Base-by-base conservation (phyloP, 2,329 filamentous ascomycete genomes). In the Fusarium sp. region DNA sequence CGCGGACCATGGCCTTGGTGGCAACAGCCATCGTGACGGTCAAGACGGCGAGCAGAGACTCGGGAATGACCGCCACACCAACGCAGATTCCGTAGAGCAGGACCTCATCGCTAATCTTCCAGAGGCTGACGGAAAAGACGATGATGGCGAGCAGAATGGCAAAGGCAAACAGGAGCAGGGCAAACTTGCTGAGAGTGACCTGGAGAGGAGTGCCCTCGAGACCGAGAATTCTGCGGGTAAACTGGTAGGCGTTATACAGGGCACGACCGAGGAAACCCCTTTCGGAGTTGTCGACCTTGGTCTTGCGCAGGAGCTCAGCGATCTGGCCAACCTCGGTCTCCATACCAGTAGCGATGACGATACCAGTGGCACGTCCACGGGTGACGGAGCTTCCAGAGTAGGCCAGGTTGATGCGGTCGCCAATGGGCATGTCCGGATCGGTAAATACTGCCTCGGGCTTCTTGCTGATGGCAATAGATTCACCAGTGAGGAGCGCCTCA, bases 111-210 rank as follows among this genome's bases (percentile, higher is more conserved):
- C 84, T 80, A 51, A 91, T 81, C 1, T 86, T 57, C 81, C 87
- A 92, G 66, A 83, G 82, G 79, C 87, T 89, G 69, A 86, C 89
- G 7, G 86, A 87, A 79, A 92, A 92, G 75, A 92, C 90, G 60
- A 92, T 87, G 67, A 92, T 79, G 58, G 87, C 89, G 36, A 92
- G 84, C 4, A 91, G 75, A 63, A 91, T 84, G 49, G 90, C 95
- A 59, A 94, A 88, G 55, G 87, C 91, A 78, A 97, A 97, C 3
- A 97, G 89, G 5, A 94, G 80, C 49, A 96, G 91, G 31, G 95
- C 94, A 78, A 98, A 92, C 82, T 95, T 94, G 84, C 93, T 94
- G 60, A 98, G 87, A 79, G 94, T 96, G 74, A 92, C 92, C 83
- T 97, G 94, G 53, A 98, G 86, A 1, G 95, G 95, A 2, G 95